phyloP scores from a whole-genome alignment of 2,329 filamentous ascomycete genomes.

The Talaromyces verruculosus region DNA sequence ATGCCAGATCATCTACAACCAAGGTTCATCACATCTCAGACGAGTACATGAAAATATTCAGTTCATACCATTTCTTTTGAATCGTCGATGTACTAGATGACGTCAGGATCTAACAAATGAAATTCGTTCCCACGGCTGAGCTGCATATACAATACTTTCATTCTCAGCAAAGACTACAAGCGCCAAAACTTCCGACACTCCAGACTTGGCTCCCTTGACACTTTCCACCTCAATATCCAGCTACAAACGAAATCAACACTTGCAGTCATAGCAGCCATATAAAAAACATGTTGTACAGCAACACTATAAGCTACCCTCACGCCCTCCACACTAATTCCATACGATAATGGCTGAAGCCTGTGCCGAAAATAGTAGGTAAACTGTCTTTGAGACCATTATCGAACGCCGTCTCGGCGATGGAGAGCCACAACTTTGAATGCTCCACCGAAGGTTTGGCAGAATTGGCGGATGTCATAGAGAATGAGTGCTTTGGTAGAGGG shows the following conservation, averaged over 20 bases:
- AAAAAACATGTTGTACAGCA: neutral
- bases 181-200: neutral
- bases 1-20: neutral
- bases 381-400: neutral
- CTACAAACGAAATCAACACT: conserved; percentile 3
- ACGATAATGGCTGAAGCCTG: neutral
- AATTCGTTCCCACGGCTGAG: neutral
- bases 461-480: neutral
- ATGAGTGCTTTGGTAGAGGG: neutral
- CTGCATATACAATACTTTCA: neutral
- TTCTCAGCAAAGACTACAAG: neutral
- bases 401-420: neutral
- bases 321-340: neutral
- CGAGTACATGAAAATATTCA: neutral
- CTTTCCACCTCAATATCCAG: conserved; percentile 1
- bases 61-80: neutral
- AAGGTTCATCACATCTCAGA: neutral
- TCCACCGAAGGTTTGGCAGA: neutral
- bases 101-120: neutral
- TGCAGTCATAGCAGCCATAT: neutral
- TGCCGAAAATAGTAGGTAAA: neutral
- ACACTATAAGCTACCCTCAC: neutral
- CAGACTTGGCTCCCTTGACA: neutral
- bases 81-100: neutral
- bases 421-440: too few species aligned